phyloP scores from a whole-genome alignment of 352 stramenopile genomes.

The Lagenidium giganteum region DNA sequence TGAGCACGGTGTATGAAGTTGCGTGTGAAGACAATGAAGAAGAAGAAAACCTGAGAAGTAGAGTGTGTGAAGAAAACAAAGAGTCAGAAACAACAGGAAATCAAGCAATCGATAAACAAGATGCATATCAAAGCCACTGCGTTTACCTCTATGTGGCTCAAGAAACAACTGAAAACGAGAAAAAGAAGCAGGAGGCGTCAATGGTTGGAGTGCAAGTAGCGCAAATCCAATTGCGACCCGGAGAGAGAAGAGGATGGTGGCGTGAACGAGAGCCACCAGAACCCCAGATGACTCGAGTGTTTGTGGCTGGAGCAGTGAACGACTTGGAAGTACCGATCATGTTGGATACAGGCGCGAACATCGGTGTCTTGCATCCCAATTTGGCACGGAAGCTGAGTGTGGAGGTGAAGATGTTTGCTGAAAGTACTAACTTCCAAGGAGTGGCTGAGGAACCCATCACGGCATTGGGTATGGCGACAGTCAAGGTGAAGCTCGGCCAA shows the following conservation, averaged over 20 bases:
- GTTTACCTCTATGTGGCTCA: no score
- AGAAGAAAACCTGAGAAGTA: no score
- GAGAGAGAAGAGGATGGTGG: slow-evolving; percentile 5
- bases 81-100: no score
- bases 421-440: slow-evolving; percentile 8
- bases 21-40: no score
- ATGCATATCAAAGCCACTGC: no score
- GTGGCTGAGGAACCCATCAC: slow-evolving; percentile 5
- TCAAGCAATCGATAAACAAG: no score
- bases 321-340: slow-evolving; percentile 9
- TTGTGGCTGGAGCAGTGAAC: slow-evolving; percentile 7
- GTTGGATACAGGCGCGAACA: slow-evolving; percentile 15
- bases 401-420: slow-evolving; percentile 8
- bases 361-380: slow-evolving; percentile 8
- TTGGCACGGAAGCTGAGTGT: slow-evolving; percentile 11
- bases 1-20: no score
- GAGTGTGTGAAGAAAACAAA: no score
- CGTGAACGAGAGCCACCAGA: slow-evolving; percentile 1
- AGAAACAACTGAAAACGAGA: no score
- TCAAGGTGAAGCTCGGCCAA: slow-evolving; percentile 8
- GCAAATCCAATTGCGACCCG: background rate
- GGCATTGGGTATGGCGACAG: slow-evolving; percentile 1
- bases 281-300: slow-evolving; percentile 3
- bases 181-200: no score
- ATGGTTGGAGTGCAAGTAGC: background rate